Base-by-base conservation (phyloP, 129 eudicot species). In the Flaveria ramosissima region DNA sequence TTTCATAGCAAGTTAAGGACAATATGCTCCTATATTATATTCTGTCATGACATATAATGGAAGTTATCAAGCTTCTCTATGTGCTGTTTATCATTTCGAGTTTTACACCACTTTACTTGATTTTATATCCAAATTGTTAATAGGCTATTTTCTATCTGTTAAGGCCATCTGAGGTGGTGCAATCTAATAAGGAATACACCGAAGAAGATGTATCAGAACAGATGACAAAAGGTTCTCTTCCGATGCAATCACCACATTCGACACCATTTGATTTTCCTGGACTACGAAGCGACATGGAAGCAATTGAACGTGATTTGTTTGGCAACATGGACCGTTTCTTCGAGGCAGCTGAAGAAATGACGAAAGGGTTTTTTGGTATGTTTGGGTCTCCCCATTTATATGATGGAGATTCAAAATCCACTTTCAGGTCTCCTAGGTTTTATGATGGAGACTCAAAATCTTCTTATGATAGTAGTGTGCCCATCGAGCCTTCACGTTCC, bases 151-250 rank as follows among this genome's bases (percentile, higher is more conserved):
- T 68, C 17, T 0, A 42, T 72, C 9, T 72, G 17, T 32, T 39
- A 85, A 94, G 97, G 90, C 98, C 93, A 16, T 76, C 92, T 11
- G 93, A 94, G 75, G 88, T 93, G 76, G 88, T 93, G 78, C 85
- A 87, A 50, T 90, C 97, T 26, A 84, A 82, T 81, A 93, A 86
- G 81, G 98, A 90, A 70, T 93, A 85, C 83, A 90, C 98, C 0
- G 98, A 91, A 79, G 98, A 93, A 78, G 98, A 93, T 77, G 89
- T 93, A 7, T 89, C 97, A 10, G 87, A 87, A 1, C 86, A 91
- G 80, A 68, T 85, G 83, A 70, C 45, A 55, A 88, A 83, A 30
- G 96, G 91, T 6, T 84, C 89, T 12, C 80, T 80, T 47, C 47
- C 81, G 4, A 47, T 43, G 45, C 89, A 76, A 50, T 82, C 90